phyloP scores from a whole-genome alignment of 352 stramenopile genomes.

The Globisporangium rhizosaccharum region DNA sequence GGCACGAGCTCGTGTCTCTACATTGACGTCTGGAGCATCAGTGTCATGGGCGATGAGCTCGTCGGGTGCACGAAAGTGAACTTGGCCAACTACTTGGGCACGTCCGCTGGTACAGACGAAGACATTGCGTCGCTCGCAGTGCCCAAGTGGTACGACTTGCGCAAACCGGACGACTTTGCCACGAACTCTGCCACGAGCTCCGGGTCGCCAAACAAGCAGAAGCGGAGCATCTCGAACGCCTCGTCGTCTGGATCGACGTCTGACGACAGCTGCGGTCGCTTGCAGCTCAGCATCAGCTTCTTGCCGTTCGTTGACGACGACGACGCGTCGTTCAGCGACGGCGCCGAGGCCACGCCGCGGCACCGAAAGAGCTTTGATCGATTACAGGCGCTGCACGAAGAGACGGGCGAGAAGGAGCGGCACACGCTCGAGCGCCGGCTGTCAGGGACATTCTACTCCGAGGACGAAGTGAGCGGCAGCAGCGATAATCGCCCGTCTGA shows the following conservation, averaged over 20 bases:
- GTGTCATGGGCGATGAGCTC: constrained; percentile 76
- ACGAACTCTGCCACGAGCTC: constrained; percentile 10
- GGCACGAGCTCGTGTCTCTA: constrained; percentile 69
- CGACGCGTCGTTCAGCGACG: constrained; percentile 31
- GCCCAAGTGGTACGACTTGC: constrained; percentile 75
- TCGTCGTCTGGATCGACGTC: not conserved
- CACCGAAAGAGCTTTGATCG: constrained; percentile 78
- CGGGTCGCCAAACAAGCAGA: constrained; percentile 12
- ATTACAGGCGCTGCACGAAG: constrained; percentile 64
- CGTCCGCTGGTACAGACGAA: constrained; percentile 55
- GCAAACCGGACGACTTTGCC: constrained; percentile 44
- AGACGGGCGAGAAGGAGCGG: constrained; percentile 49
- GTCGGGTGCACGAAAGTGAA: constrained; percentile 76
- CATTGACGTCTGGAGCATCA: constrained; percentile 70
- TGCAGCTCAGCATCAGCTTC: constrained; percentile 83
- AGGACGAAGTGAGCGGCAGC: constrained; percentile 5
- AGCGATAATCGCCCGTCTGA: not conserved
- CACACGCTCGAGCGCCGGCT: constrained; percentile 15
- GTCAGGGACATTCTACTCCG: constrained; percentile 8
- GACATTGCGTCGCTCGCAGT: constrained; percentile 63
- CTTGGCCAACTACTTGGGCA: constrained; percentile 57
- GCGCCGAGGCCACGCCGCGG: constrained; percentile 29
- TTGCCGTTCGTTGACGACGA: constrained; percentile 50
- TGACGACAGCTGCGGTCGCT: constrained; percentile 36
- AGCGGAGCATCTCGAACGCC: not conserved